These are phyloP conservation scores for Kickxella alabastrina DNA, from an alignment of 192 early-diverging fungal genomes.

Conservation along the genomic window DNA sequence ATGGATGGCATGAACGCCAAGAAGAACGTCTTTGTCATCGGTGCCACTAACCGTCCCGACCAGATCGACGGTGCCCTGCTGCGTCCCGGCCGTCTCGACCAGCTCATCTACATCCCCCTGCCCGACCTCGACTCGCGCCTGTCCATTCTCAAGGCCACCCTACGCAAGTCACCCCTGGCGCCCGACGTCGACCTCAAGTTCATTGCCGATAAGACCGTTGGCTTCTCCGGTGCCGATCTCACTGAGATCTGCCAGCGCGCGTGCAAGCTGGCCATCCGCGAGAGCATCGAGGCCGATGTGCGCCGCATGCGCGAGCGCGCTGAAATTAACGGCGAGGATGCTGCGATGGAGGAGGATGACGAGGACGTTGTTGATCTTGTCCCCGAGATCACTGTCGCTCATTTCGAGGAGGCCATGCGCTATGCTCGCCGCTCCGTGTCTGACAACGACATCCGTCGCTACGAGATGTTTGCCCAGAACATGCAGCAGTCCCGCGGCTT, in stretches of 20 bases:
- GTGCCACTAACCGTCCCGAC: slow-evolving; percentile 98
- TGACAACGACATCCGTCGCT: slow-evolving; percentile 95
- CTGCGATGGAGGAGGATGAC: slow-evolving; percentile 59
- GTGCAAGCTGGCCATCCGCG: slow-evolving; percentile 94
- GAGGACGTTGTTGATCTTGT: slow-evolving; percentile 80
- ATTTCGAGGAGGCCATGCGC: slow-evolving; percentile 99
- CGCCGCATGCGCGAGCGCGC: slow-evolving; percentile 65
- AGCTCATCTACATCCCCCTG: slow-evolving; percentile 96
- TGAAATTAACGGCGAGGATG: slow-evolving; percentile 73
- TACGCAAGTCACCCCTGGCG: slow-evolving; percentile 92
- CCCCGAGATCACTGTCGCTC: slow-evolving; percentile 86
- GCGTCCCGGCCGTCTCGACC: slow-evolving; percentile 97
- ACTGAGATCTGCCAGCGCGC: slow-evolving; percentile 99
- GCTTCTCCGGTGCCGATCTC: slow-evolving; percentile 97
- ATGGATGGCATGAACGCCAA: slow-evolving; percentile 99
- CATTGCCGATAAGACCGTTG: slow-evolving; percentile 86
- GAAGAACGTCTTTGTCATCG: slow-evolving; percentile 99
- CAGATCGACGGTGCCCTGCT: slow-evolving; percentile 96
- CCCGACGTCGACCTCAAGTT: slow-evolving; percentile 72
- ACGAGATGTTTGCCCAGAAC: slow-evolving; percentile 99
- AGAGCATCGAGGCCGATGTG: slow-evolving; percentile 89
- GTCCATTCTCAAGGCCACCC: slow-evolving; percentile 76
- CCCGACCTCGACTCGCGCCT: slow-evolving; percentile 86
- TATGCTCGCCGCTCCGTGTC: slow-evolving; percentile 93
- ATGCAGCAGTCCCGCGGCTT: slow-evolving; percentile 93